Base-by-base conservation (phyloP, 176 grass and related monocot genomes). In the Canna indica region DNA sequence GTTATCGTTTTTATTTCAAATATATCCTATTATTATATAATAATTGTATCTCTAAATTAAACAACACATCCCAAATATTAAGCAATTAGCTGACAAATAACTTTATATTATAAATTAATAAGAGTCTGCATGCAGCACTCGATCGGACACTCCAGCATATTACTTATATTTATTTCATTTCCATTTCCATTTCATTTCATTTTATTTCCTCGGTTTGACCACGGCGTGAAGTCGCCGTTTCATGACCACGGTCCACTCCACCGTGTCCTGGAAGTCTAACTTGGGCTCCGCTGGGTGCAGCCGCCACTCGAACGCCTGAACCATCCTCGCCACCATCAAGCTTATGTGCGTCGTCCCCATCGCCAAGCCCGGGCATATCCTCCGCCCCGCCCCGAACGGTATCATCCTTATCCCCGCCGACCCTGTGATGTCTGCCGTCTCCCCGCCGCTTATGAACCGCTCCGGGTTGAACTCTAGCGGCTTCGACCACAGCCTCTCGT, bases 181-280 rank as follows among this genome's bases (percentile, higher is more conserved):
- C n/a, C n/a, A n/a, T n/a, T n/a, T n/a, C n/a, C n/a, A n/a, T n/a
- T 44, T 44, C 13, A 44, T 44, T 3, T 39, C 5, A 3, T 39
- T 44, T 44, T 11, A 44, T 11, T 44, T 44, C 80, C 85, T 84
- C 9, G 85, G 83, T 66, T 84, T 88, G 29, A 91, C 75, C 35
- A 79, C 76, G 75, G 91, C 85, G 56, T 88, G 75, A 54, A 96
- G 83, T n/a, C 84, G 83, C 16, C 64, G 78, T 32, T 88, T 74
- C 91, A 96, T 96, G 35, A 96, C 91, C 34, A 96, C 88, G 25
- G 91, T 96, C 82, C 91, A 96, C 80, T 96, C 91, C 29, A 96
- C 77, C 54, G 80, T 88, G 58, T 96, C 91, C 85, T 80, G 85
- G 82, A 96, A 96, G 77, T 96, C 91, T 9, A 88, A 38, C 73